Conservation (phyloP, 2,329 filamentous ascomycete species). For the Diplodia scrobiculata region DNA sequence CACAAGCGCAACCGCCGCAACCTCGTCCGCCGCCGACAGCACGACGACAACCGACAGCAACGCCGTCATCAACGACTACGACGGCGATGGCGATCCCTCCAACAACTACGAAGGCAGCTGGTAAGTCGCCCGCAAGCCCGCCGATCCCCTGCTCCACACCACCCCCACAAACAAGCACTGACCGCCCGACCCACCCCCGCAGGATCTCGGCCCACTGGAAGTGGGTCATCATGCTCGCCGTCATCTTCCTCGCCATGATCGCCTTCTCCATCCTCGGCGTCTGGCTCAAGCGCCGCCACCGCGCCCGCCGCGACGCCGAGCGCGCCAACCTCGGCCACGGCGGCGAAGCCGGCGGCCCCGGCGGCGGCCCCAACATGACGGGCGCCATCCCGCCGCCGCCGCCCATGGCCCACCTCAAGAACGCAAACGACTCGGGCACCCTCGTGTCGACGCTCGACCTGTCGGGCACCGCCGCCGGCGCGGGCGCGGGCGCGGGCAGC, state of each 20-base stretch:
- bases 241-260: conserved; percentile 69
- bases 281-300: conserved; percentile 72
- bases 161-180: neutral
- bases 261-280: conserved; percentile 61
- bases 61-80: conserved; percentile 33
- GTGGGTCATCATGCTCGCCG: conserved; percentile 80
- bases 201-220: conserved; percentile 72
- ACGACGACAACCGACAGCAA: conserved; percentile 33
- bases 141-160: neutral
- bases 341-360: neutral
- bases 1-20: conserved; percentile 30
- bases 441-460: conserved; percentile 15
- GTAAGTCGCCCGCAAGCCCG: conserved; percentile 26
- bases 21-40: neutral
- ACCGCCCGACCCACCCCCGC: neutral
- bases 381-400: conserved; percentile 21
- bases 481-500: neutral
- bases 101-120: conserved; percentile 33
- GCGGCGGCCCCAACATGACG: neutral
- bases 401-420: conserved; percentile 12
- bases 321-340: conserved; percentile 30
- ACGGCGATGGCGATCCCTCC: conserved; percentile 35
- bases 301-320: conserved; percentile 65
- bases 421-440: conserved; percentile 13
- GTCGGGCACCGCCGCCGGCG: neutral